These are phyloP conservation scores for Trametes cingulata DNA, from an alignment of 768 basidiomycete species.

Conservation along the genomic window DNA sequence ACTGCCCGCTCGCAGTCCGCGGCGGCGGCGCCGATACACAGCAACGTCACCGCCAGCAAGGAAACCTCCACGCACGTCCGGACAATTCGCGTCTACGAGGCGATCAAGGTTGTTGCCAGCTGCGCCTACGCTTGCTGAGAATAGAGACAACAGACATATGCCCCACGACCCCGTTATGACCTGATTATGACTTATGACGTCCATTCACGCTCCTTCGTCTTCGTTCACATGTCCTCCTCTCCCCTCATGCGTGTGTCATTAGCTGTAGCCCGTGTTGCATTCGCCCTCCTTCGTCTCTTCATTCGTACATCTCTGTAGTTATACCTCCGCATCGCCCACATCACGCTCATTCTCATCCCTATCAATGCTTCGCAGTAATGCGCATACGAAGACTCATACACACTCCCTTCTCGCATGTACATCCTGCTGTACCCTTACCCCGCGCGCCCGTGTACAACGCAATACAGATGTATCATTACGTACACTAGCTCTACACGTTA, in stretches of 20 bases:
- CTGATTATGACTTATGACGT: background rate
- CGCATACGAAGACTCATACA: background rate
- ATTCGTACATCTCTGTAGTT: background rate
- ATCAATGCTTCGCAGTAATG: too few relatives aligned
- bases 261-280: background rate
- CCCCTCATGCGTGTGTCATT: background rate
- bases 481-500: constrained; percentile 17
- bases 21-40: constrained; percentile 2
- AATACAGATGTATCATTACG: constrained; percentile 16
- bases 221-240: background rate
- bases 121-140: constrained; percentile 2
- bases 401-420: constrained; percentile 2
- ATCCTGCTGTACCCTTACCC: constrained; percentile 3
- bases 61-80: constrained; percentile 21
- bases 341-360: background rate
- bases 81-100: constrained; percentile 25
- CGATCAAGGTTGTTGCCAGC: constrained; percentile 16
- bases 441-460: background rate
- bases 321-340: background rate
- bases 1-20: background rate
- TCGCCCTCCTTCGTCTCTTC: background rate
- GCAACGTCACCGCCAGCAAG: constrained; percentile 8
- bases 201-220: constrained; percentile 1
- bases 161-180: constrained; percentile 8
- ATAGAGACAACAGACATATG: background rate